Conservation (phyloP, 2,329 filamentous ascomycete genomes). For the Colletotrichum camelliae region DNA sequence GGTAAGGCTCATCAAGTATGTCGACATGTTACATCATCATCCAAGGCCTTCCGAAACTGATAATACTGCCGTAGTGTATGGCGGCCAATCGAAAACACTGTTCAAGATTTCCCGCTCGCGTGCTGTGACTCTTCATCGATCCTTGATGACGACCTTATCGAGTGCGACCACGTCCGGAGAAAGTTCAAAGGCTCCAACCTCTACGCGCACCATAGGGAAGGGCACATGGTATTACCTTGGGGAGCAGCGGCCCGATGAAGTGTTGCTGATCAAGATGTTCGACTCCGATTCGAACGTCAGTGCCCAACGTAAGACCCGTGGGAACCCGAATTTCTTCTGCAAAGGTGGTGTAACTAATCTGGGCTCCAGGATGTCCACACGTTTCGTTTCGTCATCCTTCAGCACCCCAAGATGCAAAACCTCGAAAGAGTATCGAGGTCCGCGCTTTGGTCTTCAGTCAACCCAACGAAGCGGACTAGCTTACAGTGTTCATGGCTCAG, state of each 20-base stretch:
- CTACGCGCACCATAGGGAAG: neutral
- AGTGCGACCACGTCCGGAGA: neutral
- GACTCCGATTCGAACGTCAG: constrained; percentile 47
- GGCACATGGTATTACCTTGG: constrained; percentile 59
- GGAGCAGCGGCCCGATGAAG: constrained; percentile 55
- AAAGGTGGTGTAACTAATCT: too few relatives aligned
- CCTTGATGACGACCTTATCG: neutral
- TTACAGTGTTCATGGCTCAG: too few relatives aligned
- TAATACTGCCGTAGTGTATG: neutral
- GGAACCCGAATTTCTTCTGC: too few relatives aligned
- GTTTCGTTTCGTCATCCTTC: constrained; percentile 24
- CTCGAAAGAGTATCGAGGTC: constrained; percentile 68
- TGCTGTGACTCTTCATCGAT: neutral
- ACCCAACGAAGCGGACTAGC: too few relatives aligned
- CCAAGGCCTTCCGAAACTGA: neutral
- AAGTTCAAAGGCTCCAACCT: neutral
- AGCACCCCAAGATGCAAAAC: constrained; percentile 47
- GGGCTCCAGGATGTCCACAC: constrained; percentile 46
- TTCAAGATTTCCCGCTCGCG: neutral
- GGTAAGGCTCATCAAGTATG: neutral
- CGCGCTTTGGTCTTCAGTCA: constrained; percentile 56
- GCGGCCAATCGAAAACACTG: neutral
- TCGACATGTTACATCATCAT: neutral
- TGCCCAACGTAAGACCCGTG: neutral
- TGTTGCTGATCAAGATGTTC: constrained; percentile 65